These are phyloP conservation scores for Castanopsis chinensis DNA, from an alignment of 306 rosid species.

Conservation along the genomic window DNA sequence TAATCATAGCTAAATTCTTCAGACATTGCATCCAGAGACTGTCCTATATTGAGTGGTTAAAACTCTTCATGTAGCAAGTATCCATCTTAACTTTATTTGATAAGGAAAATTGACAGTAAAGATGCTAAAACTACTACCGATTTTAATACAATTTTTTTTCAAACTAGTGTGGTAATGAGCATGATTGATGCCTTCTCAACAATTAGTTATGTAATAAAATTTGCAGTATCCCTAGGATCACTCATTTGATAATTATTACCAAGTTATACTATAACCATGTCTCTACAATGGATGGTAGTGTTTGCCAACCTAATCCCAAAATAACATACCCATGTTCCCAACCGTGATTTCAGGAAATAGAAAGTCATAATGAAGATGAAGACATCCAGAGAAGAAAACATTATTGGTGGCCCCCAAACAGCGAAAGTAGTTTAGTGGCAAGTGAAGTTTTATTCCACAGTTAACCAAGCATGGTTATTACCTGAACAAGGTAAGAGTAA, in stretches of 20 bases:
- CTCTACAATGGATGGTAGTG: background rate
- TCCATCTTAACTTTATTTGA: no score
- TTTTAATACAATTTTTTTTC: no score
- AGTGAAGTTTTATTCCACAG: background rate
- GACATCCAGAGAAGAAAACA: background rate
- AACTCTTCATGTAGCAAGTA: no score
- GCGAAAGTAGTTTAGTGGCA: background rate
- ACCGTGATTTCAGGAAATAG: background rate
- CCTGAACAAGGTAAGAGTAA: background rate
- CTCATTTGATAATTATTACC: no score
- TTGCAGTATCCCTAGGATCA: no score
- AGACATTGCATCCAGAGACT: background rate
- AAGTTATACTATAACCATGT: background rate
- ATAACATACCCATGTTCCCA: background rate
- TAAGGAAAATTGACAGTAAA: no score
- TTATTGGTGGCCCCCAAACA: background rate
- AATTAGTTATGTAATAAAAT: no score
- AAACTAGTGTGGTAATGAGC: no score
- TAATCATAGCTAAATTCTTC: background rate
- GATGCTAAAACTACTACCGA: no score
- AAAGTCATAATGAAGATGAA: background rate
- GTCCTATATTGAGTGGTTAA: background rate
- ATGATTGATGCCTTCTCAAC: no score
- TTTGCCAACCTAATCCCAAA: background rate
- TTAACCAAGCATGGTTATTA: background rate